Base-by-base conservation (phyloP, 2,329 filamentous ascomycete species). In the Aotearoamyces nothofagi region DNA sequence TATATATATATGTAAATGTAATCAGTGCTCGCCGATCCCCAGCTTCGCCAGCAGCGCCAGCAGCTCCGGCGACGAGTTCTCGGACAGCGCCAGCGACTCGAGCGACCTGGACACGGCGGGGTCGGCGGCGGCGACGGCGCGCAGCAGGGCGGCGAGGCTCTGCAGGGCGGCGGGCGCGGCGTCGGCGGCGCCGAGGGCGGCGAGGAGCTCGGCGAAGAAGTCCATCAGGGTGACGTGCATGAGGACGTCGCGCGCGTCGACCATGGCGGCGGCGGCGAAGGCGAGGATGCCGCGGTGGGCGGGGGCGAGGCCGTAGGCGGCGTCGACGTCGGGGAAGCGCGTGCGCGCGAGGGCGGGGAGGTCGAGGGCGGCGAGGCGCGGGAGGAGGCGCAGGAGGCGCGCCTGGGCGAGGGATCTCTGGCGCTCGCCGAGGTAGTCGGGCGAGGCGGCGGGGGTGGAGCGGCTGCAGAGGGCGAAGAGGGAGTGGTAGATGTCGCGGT, bases 401-500 rank as follows among this genome's bases (percentile, higher is more conserved):
- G 38, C 47, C 35, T 51, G 49, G 11, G 49, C 49, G 8, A 51
- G 32, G 10, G 49, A 47, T 28, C 42, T 50, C 19, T 51, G 49
- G 30, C 43, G 39, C 20, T 43, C 40, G 20, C 47, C 42, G 8
- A 51, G 32, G 15, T 42, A 34, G 12, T 34, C 37, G 6, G 37
- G 35, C 5, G 26, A 37, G 4, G 24, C 30, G 7, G 39, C 44
- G 3, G 29, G 25, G 3, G 39, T 45, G 8, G 38, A 35, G 11
- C 33, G 39, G 23, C 45, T 46, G 23, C 47, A 51, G 6, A 59
- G 49, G 22, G 50, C 50, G 34, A 61, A 51, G 12, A 72, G 47
- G n/a, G 62, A 46, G 4, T 46, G 39, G 37, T 69, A 61, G 14
- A 59, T 45, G 9, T 57, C 48, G 1, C 45, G 47, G 25, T 63